A percentile compares a stretch with the other conserved stretches of the same genome.
Evolutionary conservation across 768 basidiomycete species (phyloP).

Genomic region (Hericium alpestre): DNA sequence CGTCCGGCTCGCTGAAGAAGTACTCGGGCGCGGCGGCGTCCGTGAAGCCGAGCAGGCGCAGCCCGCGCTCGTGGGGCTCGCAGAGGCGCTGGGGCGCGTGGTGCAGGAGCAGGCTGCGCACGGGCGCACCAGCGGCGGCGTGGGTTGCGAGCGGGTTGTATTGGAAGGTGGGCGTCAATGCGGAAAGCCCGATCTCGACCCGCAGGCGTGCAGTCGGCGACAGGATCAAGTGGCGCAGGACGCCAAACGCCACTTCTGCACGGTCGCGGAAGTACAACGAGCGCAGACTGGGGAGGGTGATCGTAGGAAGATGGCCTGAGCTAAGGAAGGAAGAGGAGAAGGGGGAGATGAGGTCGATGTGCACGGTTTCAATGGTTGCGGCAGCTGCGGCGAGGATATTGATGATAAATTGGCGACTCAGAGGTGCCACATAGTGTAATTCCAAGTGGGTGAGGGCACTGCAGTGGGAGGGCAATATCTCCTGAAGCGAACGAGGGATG

Average conservation of each 20-base stretch:
- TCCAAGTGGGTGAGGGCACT: constrained; percentile 9
- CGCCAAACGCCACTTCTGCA: background rate
- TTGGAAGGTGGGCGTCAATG: background rate
- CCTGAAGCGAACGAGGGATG: constrained; percentile 3
- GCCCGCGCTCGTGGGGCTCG: background rate
- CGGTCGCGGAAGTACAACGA: background rate
- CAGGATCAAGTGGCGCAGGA: background rate
- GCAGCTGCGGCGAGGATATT: constrained; percentile 5
- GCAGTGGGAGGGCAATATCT: constrained; percentile 5
- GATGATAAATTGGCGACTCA: constrained; percentile 6
- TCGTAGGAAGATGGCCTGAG: background rate
- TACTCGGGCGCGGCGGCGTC: background rate
- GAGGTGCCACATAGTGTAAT: constrained; percentile 4
- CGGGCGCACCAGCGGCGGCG: background rate
- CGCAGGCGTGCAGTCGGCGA: background rate
- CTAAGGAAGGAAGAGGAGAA: constrained; percentile 2
- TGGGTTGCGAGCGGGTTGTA: background rate
- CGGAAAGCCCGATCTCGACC: background rate
- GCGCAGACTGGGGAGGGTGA: background rate
- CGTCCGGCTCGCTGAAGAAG: background rate
- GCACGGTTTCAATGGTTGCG: constrained; percentile 5
- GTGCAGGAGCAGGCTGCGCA: background rate
- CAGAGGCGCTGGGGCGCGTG: background rate
- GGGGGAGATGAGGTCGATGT: constrained; percentile 9
- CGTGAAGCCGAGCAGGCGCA: background rate